Percentiles rank a stretch among this genome's conserved stretches.
These are phyloP conservation scores for Gastrolobium villosum DNA, from an alignment of 306 rosid genomes.

Conservation along the genomic window DNA sequence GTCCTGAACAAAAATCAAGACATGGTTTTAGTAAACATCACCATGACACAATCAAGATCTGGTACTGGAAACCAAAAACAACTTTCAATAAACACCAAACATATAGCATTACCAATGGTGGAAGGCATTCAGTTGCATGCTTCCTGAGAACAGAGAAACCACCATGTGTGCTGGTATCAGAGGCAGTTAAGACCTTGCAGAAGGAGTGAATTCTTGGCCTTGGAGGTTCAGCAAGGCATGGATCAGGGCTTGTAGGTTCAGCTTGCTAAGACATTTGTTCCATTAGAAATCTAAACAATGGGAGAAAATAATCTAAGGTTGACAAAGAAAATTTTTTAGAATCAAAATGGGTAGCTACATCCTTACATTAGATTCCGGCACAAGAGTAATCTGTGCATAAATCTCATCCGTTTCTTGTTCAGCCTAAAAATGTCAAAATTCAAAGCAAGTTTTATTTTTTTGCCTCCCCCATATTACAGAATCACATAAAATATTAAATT, in stretches of 20 bases:
- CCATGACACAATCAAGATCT: not conserved
- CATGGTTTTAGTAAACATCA: slow-evolving; percentile 8
- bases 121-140: slow-evolving; percentile 88
- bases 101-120: slow-evolving; percentile 66
- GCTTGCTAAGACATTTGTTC: slow-evolving; percentile 57
- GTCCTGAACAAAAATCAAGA: slow-evolving; percentile 58
- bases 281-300: slow-evolving; percentile 47
- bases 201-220: slow-evolving; percentile 67
- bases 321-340: slow-evolving; percentile 47
- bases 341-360: slow-evolving; percentile 40
- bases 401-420: slow-evolving; percentile 87
- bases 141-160: slow-evolving; percentile 86
- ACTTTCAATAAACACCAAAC: slow-evolving; percentile 6
- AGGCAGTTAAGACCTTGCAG: slow-evolving; percentile 83
- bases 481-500: not conserved
- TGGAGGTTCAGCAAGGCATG: slow-evolving; percentile 49
- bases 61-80: slow-evolving; percentile 26
- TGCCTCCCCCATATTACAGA: not conserved
- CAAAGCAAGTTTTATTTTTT: slow-evolving; percentile 40
- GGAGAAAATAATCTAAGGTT: slow-evolving; percentile 46
- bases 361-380: slow-evolving; percentile 76
- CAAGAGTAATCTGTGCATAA: slow-evolving; percentile 81
- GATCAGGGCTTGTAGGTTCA: slow-evolving; percentile 64
- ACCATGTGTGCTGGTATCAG: slow-evolving; percentile 90
- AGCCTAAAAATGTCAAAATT: slow-evolving; percentile 60